Evolutionary conservation across 495 filamentous ascomycete species (phyloP), one percentile per base, ranked within the genome.

Genomic region (Hypoxylon fragiforme): DNA sequence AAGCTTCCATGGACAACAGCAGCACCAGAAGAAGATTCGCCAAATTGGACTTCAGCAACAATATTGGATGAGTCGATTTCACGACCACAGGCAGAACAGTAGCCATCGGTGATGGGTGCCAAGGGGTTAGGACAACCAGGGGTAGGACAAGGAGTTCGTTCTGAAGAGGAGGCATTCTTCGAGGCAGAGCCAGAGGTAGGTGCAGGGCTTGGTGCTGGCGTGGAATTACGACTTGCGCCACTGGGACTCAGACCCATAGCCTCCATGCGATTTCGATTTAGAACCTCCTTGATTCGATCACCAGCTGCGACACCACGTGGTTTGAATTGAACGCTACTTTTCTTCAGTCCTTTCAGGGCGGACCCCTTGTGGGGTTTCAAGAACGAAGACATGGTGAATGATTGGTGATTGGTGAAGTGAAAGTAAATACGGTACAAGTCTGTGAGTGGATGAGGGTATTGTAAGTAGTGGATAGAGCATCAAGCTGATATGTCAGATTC

Each of bases 1-100:
- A 84, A 92, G 41, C 82, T 88, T 58, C 94, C 94, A 65, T 96
- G 90, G 7, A 96, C 88, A n/a, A 92, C 80, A 22, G 92, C 91
- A 42, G 90, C 92, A 60, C 94, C 94, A 18, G 81, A 81, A 0
- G 85, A 78, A 31, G 79, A 85, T 71, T 97, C 91, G 41, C 91
- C 91, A 62, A 97, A 98, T 3, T 83, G 84, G 43, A 97, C 81
- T 64, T 98, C 94, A 15, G 90, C 81, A 44, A 97, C 91, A 47
- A 97, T 95, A 57, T 95, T 89, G 53, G 83, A 82, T 60, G 92
- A 85, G 52, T 86, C 82, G 55, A 91, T 79, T 48, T 92, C 82
- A 19, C 82, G 83, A 77, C 92, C 92, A 74, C 94, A 98, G 30
- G 79, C 85, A 22, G 80, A 77, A 75, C 94, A 98, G 38, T 89